phyloP scores from a whole-genome alignment of 441 rosid genomes.

The Euphorbia schlechtendalii region DNA sequence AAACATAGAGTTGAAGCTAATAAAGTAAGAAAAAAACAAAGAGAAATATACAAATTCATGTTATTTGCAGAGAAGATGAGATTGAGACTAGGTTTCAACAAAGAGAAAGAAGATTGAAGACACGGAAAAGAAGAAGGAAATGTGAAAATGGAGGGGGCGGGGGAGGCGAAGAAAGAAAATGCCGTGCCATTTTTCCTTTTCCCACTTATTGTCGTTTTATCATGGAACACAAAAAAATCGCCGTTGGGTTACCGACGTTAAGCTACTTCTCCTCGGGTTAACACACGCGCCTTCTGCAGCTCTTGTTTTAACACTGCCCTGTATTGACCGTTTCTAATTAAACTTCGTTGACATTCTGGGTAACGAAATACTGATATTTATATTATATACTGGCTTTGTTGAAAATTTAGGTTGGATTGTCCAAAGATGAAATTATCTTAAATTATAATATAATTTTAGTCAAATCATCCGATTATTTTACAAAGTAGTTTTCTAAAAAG shows the following conservation, averaged over 20 bases:
- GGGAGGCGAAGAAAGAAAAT: not conserved
- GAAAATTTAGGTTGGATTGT: too few species aligned
- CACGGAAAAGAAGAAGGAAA: slow-evolving; percentile 4
- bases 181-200: not conserved
- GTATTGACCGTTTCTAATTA: too few species aligned
- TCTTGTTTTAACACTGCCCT: slow-evolving; percentile 1
- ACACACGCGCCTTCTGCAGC: slow-evolving; percentile 1
- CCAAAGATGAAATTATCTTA: too few species aligned
- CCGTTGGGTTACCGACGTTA: slow-evolving; percentile 32
- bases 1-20: slow-evolving; percentile 29
- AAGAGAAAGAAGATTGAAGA: not conserved
- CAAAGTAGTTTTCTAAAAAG: too few species aligned
- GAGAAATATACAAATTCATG: slow-evolving; percentile 18
- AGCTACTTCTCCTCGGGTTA: not conserved
- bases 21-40: slow-evolving; percentile 17
- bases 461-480: too few species aligned
- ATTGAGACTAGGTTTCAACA: slow-evolving; percentile 10
- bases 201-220: slow-evolving; percentile 20
- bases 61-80: not conserved
- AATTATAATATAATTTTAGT: too few species aligned
- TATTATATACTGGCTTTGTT: too few species aligned
- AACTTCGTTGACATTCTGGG: too few species aligned
- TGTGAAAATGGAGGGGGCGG: slow-evolving; percentile 7
- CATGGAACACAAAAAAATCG: slow-evolving; percentile 21
- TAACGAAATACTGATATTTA: too few species aligned